Base-by-base conservation (phyloP, 257 asterid species). In the Lantana camara region DNA sequence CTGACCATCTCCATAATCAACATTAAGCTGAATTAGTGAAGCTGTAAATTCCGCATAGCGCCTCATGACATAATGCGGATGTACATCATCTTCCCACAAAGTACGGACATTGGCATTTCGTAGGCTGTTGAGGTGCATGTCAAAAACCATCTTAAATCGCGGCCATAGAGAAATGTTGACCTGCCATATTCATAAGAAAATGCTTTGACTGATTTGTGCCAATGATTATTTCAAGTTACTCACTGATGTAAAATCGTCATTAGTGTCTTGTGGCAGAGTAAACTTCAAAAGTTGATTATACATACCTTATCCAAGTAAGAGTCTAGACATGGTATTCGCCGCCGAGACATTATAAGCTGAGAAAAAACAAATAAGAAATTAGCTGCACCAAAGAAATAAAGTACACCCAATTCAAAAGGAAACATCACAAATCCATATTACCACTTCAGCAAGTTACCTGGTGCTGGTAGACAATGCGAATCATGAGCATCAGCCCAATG, bases 81-180 rank as follows among this genome's bases (percentile, higher is more conserved):
- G 99, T 38, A 94, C 95, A 79, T 94, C 97, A 84, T 90, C 96
- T 78, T 94, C 97, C 99, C 97, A 94, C 80, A 94, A 76, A 64
- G 78, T 83, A 70, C 80, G 80, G 63, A 94, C 69, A 80, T 77
- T 85, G 71, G 96, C 99, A 72, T 85, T 94, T 53, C 95, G 89
- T 64, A 94, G 71, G 74, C 99, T 94, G 79, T 76, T 80, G 82
- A 94, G 89, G 66, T 94, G 99, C 99, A 88, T 84, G 80, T 94
- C 97, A 73, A 94, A 90, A 37, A 90, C 99, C 92, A 94, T 84
- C 88, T 94, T 94, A 85, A 94, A 94, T 55, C 97, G 95, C 32
- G 99, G 99, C 97, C 99, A 94, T 68, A 94, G 73, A 44, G 96
- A 80, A 73, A 94, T 90, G 71, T 94, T 94, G 48, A 94, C 91